These are phyloP conservation scores for Ganoderma leucocontextum DNA, from an alignment of 1,284 basidiomycete genomes.

Conservation along the genomic window DNA sequence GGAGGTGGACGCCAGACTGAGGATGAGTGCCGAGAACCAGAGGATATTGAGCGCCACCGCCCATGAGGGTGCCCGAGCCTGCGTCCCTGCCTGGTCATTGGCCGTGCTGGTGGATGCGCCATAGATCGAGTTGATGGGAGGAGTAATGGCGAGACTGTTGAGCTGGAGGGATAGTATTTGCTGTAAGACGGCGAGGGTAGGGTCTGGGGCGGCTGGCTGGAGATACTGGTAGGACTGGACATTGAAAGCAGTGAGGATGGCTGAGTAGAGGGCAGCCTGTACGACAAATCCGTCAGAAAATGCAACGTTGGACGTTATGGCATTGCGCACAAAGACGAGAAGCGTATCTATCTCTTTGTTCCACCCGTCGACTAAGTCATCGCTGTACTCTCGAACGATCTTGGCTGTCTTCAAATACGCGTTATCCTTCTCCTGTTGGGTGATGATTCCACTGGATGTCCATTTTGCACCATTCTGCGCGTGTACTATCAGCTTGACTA, in stretches of 20 bases:
- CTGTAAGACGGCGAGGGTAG: slow-evolving; percentile 4
- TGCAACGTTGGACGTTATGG: neutral
- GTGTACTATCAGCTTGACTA: too few relatives aligned
- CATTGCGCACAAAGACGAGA: slow-evolving; percentile 13
- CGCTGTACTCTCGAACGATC: slow-evolving; percentile 6
- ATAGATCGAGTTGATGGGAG: slow-evolving; percentile 19
- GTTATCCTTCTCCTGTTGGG: neutral
- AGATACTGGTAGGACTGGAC: slow-evolving; percentile 16
- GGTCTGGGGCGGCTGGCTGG: neutral
- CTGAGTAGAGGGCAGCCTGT: slow-evolving; percentile 19
- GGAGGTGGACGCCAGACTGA: slow-evolving; percentile 28
- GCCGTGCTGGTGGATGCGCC: neutral
- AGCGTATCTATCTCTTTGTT: slow-evolving; percentile 19
- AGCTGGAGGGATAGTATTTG: slow-evolving; percentile 25
- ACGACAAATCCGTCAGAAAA: neutral
- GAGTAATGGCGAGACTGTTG: slow-evolving; percentile 18
- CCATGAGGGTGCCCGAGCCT: neutral
- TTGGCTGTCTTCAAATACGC: slow-evolving; percentile 3
- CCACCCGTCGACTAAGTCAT: slow-evolving; percentile 7
- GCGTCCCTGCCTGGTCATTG: neutral
- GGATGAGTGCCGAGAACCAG: slow-evolving; percentile 31
- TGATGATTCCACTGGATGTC: neutral
- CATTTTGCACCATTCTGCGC: neutral
- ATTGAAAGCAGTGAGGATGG: slow-evolving; percentile 19
- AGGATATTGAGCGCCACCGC: slow-evolving; percentile 22